A percentile compares a stretch with the other conserved stretches of the same genome.
Evolutionary conservation across 2,329 filamentous ascomycete genomes (phyloP).

Genomic region (Hypoxylon sp.): DNA sequence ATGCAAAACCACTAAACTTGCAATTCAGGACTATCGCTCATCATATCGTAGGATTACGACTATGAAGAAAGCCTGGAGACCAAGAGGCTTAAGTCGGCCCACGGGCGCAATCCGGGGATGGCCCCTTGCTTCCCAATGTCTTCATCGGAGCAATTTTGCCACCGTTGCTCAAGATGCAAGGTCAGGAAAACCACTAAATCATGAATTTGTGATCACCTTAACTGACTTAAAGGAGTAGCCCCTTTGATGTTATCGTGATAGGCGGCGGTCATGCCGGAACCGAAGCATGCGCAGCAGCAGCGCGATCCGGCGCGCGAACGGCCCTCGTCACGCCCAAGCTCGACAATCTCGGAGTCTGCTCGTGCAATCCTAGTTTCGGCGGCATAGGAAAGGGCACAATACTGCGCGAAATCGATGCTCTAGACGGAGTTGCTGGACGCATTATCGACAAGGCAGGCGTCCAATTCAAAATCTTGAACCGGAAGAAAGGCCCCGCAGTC

Average conservation of each 20-base stretch:
- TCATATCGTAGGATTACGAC: slow-evolving; percentile 23
- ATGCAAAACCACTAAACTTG: slow-evolving; percentile 3
- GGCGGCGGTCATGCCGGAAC: slow-evolving; percentile 96
- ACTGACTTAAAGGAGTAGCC: slow-evolving; percentile 59
- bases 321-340: slow-evolving; percentile 90
- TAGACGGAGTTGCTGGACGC: slow-evolving; percentile 89
- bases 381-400: slow-evolving; percentile 99
- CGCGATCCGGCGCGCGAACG: slow-evolving; percentile 88
- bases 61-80: slow-evolving; percentile 55
- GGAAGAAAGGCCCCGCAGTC: slow-evolving; percentile 91
- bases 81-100: slow-evolving; percentile 51
- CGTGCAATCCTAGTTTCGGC: slow-evolving; percentile 96
- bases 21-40: slow-evolving; percentile 3
- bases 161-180: slow-evolving; percentile 54
- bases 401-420: slow-evolving; percentile 92
- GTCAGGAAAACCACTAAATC: slow-evolving; percentile 43
- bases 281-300: slow-evolving; percentile 92
- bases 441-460: slow-evolving; percentile 94
- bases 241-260: slow-evolving; percentile 94
- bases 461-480: slow-evolving; percentile 93
- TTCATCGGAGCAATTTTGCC: slow-evolving; percentile 50
- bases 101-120: slow-evolving; percentile 39
- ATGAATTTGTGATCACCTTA: not conserved
- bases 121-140: slow-evolving; percentile 21
- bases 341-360: slow-evolving; percentile 93